Evolutionary conservation across 2,329 filamentous ascomycete genomes (phyloP).

Genomic region (Epichloe scottii): DNA sequence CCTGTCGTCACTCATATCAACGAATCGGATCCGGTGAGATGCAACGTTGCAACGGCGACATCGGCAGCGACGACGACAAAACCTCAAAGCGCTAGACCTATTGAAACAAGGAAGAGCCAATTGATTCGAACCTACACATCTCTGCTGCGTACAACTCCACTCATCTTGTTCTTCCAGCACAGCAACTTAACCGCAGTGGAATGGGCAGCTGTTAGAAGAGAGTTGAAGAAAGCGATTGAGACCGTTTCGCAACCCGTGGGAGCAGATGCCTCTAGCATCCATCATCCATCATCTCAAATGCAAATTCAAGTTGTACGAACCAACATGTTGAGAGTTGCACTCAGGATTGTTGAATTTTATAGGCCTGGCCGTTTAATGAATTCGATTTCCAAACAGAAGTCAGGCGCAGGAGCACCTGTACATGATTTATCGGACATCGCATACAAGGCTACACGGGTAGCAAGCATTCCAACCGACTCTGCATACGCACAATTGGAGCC

Average conservation of each 20-base stretch:
- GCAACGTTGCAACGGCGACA: slow-evolving; percentile 40
- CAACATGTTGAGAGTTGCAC: slow-evolving; percentile 74
- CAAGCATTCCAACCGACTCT: slow-evolving; percentile 24
- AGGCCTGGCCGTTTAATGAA: slow-evolving; percentile 33
- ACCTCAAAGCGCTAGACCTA: slow-evolving; percentile 74
- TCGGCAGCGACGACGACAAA: slow-evolving; percentile 36
- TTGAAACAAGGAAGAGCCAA: slow-evolving; percentile 84
- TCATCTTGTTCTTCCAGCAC: slow-evolving; percentile 73
- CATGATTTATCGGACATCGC: slow-evolving; percentile 43
- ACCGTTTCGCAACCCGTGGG: slow-evolving; percentile 24
- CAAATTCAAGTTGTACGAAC: slow-evolving; percentile 79
- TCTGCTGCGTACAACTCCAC: slow-evolving; percentile 68
- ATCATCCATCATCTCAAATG: slow-evolving; percentile 45
- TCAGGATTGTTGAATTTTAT: slow-evolving; percentile 79
- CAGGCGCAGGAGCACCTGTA: slow-evolving; percentile 21
- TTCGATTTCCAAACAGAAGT: slow-evolving; percentile 18
- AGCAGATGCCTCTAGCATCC: slow-evolving; percentile 13
- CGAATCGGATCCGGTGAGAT: slow-evolving; percentile 19
- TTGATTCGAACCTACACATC: slow-evolving; percentile 78
- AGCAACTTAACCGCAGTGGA: slow-evolving; percentile 60
- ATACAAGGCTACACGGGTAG: slow-evolving; percentile 33
- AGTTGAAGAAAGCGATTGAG: slow-evolving; percentile 30
- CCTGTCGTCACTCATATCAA: neutral
- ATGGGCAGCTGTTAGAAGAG: slow-evolving; percentile 31
- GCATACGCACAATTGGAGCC: slow-evolving; percentile 52